Evolutionary conservation across 2,329 filamentous ascomycete genomes (phyloP).

Genomic region (Paracoccidioides brasiliensis): DNA sequence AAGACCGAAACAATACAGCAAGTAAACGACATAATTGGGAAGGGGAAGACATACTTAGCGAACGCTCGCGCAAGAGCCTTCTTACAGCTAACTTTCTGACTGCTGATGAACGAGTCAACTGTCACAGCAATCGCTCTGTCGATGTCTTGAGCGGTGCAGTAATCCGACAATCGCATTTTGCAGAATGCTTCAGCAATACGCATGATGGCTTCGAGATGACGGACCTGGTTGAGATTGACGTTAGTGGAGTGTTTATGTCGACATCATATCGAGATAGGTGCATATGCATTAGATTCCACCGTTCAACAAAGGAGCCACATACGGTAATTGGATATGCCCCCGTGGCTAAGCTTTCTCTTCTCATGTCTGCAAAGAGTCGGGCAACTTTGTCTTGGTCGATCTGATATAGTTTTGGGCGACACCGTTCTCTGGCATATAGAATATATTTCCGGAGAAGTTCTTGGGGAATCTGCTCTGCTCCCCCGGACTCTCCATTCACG

Average conservation of each 20-base stretch:
- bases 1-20: background rate
- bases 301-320: constrained; percentile 12
- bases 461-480: constrained; percentile 68
- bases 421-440: constrained; percentile 80
- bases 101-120: constrained; percentile 88
- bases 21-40: background rate
- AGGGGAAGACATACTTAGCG: constrained; percentile 67
- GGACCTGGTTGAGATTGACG: constrained; percentile 47
- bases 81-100: constrained; percentile 95
- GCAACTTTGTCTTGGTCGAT: constrained; percentile 97
- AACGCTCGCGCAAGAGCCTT: constrained; percentile 89
- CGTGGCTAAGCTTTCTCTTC: constrained; percentile 79
- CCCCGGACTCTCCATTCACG: constrained; percentile 37
- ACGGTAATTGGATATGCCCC: constrained; percentile 97
- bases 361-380: constrained; percentile 89
- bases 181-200: constrained; percentile 89
- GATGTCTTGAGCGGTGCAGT: constrained; percentile 79
- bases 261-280: background rate
- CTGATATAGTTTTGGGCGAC: constrained; percentile 83
- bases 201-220: constrained; percentile 95
- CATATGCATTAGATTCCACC: too few species aligned
- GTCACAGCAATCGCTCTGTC: constrained; percentile 95
- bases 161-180: constrained; percentile 96
- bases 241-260: background rate
- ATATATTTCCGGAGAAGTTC: constrained; percentile 93